Base-by-base conservation (phyloP, 208 protist species). In the Naegleria lovaniensis region DNA sequence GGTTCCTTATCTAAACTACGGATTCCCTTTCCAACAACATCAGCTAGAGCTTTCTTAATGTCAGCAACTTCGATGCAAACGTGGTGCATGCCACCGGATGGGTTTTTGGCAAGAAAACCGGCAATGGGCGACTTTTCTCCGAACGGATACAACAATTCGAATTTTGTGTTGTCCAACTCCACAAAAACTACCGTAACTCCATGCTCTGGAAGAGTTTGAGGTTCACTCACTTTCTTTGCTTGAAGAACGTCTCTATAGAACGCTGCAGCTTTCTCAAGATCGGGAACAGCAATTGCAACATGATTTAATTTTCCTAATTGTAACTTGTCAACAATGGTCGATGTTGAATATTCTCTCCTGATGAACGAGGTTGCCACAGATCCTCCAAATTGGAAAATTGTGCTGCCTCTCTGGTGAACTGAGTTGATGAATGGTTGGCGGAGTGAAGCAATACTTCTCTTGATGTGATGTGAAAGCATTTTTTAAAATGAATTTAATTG, bases 111-210 rank as follows among this genome's bases (percentile, higher is more conserved):
- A 55, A 98, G 91, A 92, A 98, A 98, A 55, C 94, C 96, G 5
- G 92, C 92, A 89, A 98, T 98, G 16, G 97, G 97, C 85, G 92
- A 95, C 11, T 96, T 96, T 19, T 97, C 95, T 38, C 97, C 96
- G 13, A 96, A 92, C 29, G 96, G 97, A 90, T 98, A 93, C 0
- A 98, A 93, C 75, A 98, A 94, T 93, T 98, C 97, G 19, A 98
- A 90, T 91, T 97, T 98, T 25, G 97, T 95, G 92, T 97, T 97
- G 15, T 93, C 93, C 79, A 98, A 90, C 36, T 97, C 90, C 4
- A 98, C 95, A 92, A 98, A 98, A 2, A 98, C 97, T 0, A 96
- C 97, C 29, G 94, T 97, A 22, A 98, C 97, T 67, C 96, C 96
- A 90, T 98, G 97, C 91, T 97, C 96, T 22, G 93, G 92, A 90